Conservation (phyloP, 331 rosid genomes). For the Arachis monticola region DNA sequence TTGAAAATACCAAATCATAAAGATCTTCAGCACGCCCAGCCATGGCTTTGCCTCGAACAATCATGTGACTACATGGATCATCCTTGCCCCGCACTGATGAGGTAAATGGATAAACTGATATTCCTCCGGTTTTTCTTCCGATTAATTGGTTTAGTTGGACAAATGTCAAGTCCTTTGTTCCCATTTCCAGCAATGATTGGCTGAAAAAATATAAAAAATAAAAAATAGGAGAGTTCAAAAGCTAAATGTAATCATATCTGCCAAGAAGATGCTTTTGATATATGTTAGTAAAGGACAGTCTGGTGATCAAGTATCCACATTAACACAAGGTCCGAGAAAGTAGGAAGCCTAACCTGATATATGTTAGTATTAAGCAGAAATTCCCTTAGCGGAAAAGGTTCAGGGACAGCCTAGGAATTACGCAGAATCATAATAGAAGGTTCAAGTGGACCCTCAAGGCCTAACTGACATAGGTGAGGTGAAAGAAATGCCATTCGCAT, state of each 20-base stretch:
- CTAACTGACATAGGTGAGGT: no score
- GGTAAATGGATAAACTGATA: constrained; percentile 93
- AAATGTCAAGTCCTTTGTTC: constrained; percentile 91
- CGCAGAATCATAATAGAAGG: no score
- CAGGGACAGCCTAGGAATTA: no score
- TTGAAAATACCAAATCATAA: constrained; percentile 70
- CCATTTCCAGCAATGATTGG: constrained; percentile 98
- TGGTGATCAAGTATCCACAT: no score
- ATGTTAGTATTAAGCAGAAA: no score
- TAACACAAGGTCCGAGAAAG: no score
- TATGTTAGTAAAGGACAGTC: neutral
- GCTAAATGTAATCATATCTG: constrained; percentile 16
- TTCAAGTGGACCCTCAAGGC: no score
- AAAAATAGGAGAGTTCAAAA: constrained; percentile 36
- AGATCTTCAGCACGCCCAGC: constrained; percentile 86
- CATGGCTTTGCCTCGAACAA: constrained; percentile 98
- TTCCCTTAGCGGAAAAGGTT: no score
- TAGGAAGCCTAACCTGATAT: neutral
- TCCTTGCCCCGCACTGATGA: constrained; percentile 82
- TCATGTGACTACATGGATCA: constrained; percentile 80
- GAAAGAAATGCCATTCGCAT: no score
- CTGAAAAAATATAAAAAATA: constrained; percentile 45
- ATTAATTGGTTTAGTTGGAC: constrained; percentile 96
- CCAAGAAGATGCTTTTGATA: constrained; percentile 27
- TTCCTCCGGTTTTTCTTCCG: constrained; percentile 98